Conservation (phyloP, 2,329 filamentous ascomycete species). For the Acrodontium crateriforme region DNA sequence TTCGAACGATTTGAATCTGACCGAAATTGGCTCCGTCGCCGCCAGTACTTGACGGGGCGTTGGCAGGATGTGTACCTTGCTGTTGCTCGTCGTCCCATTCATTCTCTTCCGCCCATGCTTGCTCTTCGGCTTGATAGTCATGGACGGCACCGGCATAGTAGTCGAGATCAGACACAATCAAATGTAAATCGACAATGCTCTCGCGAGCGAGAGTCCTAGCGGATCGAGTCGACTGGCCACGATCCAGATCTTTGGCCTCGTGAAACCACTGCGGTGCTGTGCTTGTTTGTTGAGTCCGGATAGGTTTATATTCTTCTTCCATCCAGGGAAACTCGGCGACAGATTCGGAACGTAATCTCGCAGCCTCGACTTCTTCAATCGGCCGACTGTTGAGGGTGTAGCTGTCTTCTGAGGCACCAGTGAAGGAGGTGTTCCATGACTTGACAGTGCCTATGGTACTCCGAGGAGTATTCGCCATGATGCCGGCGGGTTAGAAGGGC, state of each 20-base stretch:
- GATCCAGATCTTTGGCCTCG: slow-evolving; percentile 16
- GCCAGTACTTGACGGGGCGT: slow-evolving; percentile 12
- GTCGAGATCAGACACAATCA: slow-evolving; percentile 23
- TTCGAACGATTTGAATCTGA: slow-evolving; percentile 19
- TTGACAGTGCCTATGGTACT: slow-evolving; percentile 20
- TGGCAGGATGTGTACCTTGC: slow-evolving; percentile 4
- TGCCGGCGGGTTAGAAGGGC: slow-evolving; percentile 1
- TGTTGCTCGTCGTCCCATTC: slow-evolving; percentile 17
- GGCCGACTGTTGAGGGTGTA: slow-evolving; percentile 10
- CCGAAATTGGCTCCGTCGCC: slow-evolving; percentile 16
- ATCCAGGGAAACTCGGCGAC: slow-evolving; percentile 21
- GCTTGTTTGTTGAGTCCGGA: slow-evolving; percentile 11
- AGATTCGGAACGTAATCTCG: slow-evolving; percentile 13
- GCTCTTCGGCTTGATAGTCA: slow-evolving; percentile 21
- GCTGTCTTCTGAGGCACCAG: slow-evolving; percentile 15
- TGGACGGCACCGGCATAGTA: slow-evolving; percentile 24
- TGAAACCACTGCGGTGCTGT: slow-evolving; percentile 19
- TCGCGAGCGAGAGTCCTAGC: slow-evolving; percentile 16
- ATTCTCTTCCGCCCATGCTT: slow-evolving; percentile 17
- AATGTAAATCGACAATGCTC: slow-evolving; percentile 21
- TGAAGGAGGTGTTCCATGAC: slow-evolving; percentile 19
- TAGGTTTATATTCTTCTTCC: slow-evolving; percentile 19
- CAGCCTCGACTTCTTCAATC: slow-evolving; percentile 18
- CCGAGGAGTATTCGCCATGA: slow-evolving; percentile 18
- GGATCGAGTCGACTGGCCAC: slow-evolving; percentile 11